Evolutionary conservation across 2,329 filamentous ascomycete species (phyloP).

Genomic region (Pseudocercospora pini-densiflorae): DNA sequence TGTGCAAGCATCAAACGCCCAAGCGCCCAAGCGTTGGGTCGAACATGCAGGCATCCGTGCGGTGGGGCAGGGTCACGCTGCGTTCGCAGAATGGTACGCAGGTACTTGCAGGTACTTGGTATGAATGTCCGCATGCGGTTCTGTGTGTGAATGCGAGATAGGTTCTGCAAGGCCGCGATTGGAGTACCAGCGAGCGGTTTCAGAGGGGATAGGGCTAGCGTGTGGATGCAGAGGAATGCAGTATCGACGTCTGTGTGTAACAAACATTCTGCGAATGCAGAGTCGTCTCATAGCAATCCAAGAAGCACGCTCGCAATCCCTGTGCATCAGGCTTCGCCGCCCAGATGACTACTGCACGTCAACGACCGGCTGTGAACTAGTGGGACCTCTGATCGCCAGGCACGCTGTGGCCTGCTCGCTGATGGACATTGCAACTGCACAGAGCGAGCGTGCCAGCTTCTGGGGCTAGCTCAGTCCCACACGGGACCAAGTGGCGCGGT

Average conservation of each 20-base stretch:
- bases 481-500: slow-evolving; percentile 38
- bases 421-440: slow-evolving; percentile 12
- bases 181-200: slow-evolving; percentile 26
- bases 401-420: slow-evolving; percentile 22
- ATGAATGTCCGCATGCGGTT: slow-evolving; percentile 23
- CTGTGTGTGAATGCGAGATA: slow-evolving; percentile 18
- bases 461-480: slow-evolving; percentile 35
- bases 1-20: slow-evolving; percentile 33
- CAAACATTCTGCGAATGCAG: slow-evolving; percentile 24
- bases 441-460: slow-evolving; percentile 30
- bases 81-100: slow-evolving; percentile 40
- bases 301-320: slow-evolving; percentile 26
- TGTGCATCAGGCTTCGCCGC: slow-evolving; percentile 28
- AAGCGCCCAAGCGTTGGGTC: slow-evolving; percentile 32
- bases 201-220: slow-evolving; percentile 28
- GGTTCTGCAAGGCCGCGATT: slow-evolving; percentile 22
- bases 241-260: slow-evolving; percentile 29
- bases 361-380: slow-evolving; percentile 30
- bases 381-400: slow-evolving; percentile 26
- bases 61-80: slow-evolving; percentile 36
- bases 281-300: slow-evolving; percentile 5
- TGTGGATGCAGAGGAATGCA: slow-evolving; percentile 33
- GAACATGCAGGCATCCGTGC: slow-evolving; percentile 38
- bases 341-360: slow-evolving; percentile 37
- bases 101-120: slow-evolving; percentile 31